These are phyloP conservation scores for Wickerhamomyces pijperi DNA, from an alignment of 805 yeast genomes.

Conservation along the genomic window DNA sequence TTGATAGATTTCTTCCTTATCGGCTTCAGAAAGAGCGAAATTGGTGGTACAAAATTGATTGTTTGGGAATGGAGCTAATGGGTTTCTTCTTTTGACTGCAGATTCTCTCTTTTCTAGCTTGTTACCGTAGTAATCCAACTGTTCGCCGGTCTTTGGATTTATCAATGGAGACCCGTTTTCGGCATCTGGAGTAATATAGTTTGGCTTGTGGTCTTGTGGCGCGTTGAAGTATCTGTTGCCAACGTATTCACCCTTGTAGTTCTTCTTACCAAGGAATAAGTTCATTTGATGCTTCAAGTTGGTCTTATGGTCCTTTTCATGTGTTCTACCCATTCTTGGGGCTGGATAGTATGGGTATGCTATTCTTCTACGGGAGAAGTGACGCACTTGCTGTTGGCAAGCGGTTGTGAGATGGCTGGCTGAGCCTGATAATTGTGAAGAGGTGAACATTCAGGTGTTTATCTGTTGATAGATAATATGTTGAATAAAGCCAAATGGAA, in stretches of 20 bases:
- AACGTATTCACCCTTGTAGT: conserved; percentile 72
- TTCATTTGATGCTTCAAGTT: conserved; percentile 54
- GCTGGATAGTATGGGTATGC: conserved; percentile 46
- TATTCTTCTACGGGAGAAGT: conserved; percentile 38
- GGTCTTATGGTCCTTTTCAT: conserved; percentile 33
- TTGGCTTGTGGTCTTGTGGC: conserved; percentile 58
- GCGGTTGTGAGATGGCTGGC: not conserved
- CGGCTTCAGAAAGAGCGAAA: conserved; percentile 40
- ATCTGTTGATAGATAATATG: not conserved
- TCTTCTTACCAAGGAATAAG: conserved; percentile 73
- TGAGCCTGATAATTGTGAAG: not conserved
- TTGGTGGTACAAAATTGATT: conserved; percentile 66
- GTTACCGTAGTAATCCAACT: conserved; percentile 15
- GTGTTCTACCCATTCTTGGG: conserved; percentile 28
- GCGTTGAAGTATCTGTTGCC: conserved; percentile 66
- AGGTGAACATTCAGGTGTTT: not conserved
- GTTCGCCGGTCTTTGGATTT: conserved; percentile 23
- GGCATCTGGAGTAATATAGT: conserved; percentile 50
- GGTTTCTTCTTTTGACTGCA: conserved; percentile 4
- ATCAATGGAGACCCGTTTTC: conserved; percentile 30
- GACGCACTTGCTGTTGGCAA: conserved; percentile 26
- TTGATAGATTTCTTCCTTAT: conserved; percentile 48
- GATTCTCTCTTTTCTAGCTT: conserved; percentile 3
- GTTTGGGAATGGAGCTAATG: conserved; percentile 69
- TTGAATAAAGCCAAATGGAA: not conserved